Evolutionary conservation across 2,329 filamentous ascomycete genomes (phyloP).

Genomic region (Paecilomyces sp.): DNA sequence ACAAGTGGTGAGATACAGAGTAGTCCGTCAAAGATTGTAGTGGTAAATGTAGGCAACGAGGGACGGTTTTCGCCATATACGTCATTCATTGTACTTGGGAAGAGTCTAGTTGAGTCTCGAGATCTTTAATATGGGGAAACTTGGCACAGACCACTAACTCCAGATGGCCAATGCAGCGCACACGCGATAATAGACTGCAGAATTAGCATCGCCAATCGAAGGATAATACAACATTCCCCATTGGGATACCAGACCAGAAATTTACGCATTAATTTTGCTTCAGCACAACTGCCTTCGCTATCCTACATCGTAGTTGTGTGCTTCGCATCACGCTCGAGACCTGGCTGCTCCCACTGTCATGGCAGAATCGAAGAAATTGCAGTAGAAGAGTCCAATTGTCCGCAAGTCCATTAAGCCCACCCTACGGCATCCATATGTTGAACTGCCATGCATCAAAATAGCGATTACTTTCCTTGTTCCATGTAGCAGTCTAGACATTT

Average conservation of each 20-base stretch:
- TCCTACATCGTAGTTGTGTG: constrained; percentile 1
- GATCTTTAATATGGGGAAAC: not conserved
- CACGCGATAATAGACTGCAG: not conserved
- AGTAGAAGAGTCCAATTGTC: too few species aligned
- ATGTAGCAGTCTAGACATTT: too few species aligned
- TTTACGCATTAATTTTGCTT: not conserved
- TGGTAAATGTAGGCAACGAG: not conserved
- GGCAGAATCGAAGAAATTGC: too few species aligned
- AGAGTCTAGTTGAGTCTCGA: not conserved
- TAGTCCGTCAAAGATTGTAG: too few species aligned
- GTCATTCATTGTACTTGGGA: not conserved
- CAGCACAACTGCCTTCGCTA: not conserved
- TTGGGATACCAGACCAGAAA: not conserved
- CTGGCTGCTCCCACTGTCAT: too few species aligned
- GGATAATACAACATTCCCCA: not conserved
- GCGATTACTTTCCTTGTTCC: too few species aligned
- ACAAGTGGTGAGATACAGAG: too few species aligned
- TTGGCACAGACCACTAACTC: not conserved
- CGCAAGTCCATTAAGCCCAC: too few species aligned
- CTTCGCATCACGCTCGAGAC: constrained; percentile 5
- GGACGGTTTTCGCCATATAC: not conserved
- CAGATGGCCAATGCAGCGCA: not conserved
- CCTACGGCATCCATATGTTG: not conserved
- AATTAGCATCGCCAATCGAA: not conserved
- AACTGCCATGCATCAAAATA: not conserved